phyloP scores from a whole-genome alignment of 1,284 basidiomycete genomes.

The Anthracocystis setariae region DNA sequence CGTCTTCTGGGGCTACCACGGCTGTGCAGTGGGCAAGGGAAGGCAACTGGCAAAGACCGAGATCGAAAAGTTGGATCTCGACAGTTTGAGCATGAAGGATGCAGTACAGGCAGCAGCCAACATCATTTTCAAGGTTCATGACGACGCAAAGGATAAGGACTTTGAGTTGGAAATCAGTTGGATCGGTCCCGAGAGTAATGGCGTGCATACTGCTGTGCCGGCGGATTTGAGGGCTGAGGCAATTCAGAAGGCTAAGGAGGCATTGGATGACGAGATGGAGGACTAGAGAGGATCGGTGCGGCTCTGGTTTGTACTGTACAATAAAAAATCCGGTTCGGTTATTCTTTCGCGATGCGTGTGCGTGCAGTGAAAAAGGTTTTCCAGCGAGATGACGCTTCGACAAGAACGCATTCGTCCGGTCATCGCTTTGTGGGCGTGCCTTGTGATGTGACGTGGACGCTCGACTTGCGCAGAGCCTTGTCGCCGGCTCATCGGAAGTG shows the following conservation, averaged over 20 bases:
- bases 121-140: slow-evolving; percentile 91
- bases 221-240: slow-evolving; percentile 84
- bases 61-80: slow-evolving; percentile 90
- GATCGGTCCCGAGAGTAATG: slow-evolving; percentile 87
- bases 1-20: slow-evolving; percentile 77
- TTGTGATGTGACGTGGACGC: too few species aligned
- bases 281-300: slow-evolving; percentile 67
- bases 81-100: slow-evolving; percentile 74
- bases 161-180: slow-evolving; percentile 98
- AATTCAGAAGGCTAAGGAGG: slow-evolving; percentile 86
- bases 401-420: not conserved
- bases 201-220: slow-evolving; percentile 83
- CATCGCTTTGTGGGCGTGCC: not conserved
- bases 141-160: slow-evolving; percentile 95
- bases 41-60: slow-evolving; percentile 97
- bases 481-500: too few species aligned
- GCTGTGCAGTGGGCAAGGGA: slow-evolving; percentile 88
- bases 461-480: too few species aligned
- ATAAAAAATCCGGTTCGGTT: slow-evolving; percentile 1
- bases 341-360: not conserved
- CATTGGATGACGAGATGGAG: slow-evolving; percentile 86
- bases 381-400: not conserved
- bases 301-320: slow-evolving; percentile 8
- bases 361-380: not conserved
- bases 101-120: slow-evolving; percentile 65